Conservation (phyloP, 2,329 filamentous ascomycete genomes). For the Rhynchosporium agropyri region DNA sequence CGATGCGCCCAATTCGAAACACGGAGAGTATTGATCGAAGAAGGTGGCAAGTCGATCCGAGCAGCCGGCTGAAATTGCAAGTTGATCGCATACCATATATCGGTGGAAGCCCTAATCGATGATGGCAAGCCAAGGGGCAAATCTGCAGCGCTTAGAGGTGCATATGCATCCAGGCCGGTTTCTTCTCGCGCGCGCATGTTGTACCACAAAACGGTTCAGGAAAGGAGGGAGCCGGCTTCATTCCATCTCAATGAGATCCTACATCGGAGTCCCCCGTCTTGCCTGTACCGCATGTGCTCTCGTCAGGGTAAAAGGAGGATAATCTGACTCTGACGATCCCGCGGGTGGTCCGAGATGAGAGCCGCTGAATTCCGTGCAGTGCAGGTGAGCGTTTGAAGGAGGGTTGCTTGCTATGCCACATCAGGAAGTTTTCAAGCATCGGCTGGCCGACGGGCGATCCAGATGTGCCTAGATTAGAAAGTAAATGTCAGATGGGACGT, state of each 20-base stretch:
- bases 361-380: conserved; percentile 26
- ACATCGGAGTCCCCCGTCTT: background rate
- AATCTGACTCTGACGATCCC: conserved; percentile 3
- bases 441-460: conserved; percentile 38
- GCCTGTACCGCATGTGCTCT: conserved; percentile 15
- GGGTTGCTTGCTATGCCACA: conserved; percentile 15
- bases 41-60: conserved; percentile 7
- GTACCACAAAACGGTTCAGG: conserved; percentile 10
- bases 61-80: conserved; percentile 9
- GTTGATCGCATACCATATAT: conserved; percentile 7
- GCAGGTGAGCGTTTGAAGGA: conserved; percentile 23
- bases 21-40: conserved; percentile 6
- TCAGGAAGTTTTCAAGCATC: conserved; percentile 22
- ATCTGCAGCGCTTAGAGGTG: conserved; percentile 28
- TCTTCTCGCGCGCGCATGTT: conserved; percentile 24
- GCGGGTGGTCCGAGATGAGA: conserved; percentile 12
- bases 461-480: conserved; percentile 38
- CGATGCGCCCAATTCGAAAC: conserved; percentile 3
- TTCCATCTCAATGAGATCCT: conserved; percentile 3
- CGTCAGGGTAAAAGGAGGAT: conserved; percentile 1
- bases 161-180: conserved; percentile 19
- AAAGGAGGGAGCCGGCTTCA: conserved; percentile 5
- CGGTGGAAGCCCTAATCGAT: background rate
- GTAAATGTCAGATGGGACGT: conserved; percentile 17
- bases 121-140: background rate